A percentile compares a stretch with the other conserved stretches of the same genome.
These are phyloP conservation scores for Trypanosomatidae sp. DNA, from an alignment of 208 protist genomes.

Conservation along the genomic window DNA sequence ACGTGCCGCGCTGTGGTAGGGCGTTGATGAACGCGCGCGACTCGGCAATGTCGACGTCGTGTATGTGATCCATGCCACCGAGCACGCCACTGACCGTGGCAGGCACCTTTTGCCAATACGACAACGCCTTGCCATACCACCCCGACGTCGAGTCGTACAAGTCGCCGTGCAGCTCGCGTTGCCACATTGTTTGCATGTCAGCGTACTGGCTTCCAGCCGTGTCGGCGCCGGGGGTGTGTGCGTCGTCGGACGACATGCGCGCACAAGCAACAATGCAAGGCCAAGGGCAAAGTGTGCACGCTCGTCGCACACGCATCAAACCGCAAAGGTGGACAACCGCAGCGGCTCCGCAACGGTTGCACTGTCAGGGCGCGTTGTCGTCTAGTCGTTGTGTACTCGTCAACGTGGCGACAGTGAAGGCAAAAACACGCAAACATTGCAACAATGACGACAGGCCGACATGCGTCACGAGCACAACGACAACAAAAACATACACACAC, in stretches of 20 bases:
- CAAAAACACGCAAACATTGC: no score
- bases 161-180: conserved; percentile 39
- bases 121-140: conserved; percentile 83
- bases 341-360: no score
- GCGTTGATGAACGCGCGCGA: conserved; percentile 44
- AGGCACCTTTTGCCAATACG: conserved; percentile 79
- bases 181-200: conserved; percentile 61
- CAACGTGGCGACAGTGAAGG: no score
- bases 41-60: conserved; percentile 58
- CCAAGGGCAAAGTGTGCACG: no score
- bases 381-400: no score
- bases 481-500: no score
- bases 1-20: conserved; percentile 31
- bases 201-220: conserved; percentile 41
- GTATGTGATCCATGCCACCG: conserved; percentile 74
- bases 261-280: no score
- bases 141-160: conserved; percentile 60
- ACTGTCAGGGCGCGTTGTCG: no score
- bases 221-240: conserved; percentile 40
- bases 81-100: conserved; percentile 83
- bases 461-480: no score
- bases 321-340: no score
- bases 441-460: no score
- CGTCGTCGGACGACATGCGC: not conserved
- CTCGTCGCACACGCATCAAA: no score